Base-by-base conservation (phyloP, 2,329 filamentous ascomycete species). In the Uncinocarpus reesii region DNA sequence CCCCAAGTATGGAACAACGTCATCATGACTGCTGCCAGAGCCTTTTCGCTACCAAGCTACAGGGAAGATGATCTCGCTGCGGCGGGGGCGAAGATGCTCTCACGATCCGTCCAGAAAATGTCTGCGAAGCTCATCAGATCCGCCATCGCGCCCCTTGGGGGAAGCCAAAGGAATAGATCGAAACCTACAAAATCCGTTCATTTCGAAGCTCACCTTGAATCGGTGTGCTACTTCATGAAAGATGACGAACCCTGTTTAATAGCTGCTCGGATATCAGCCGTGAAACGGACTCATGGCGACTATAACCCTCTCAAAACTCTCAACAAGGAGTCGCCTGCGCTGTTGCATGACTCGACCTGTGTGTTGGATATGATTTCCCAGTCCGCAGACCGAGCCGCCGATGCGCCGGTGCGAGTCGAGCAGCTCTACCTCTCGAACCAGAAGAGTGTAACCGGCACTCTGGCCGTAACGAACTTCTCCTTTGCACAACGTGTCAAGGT, bases 121-220 rank as follows among this genome's bases (percentile, higher is more conserved):
- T 48, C 46, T 7, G 46, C 38, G 7, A 48, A 42, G 15, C 10
- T 48, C 13, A 35, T 48, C 37, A 36, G 42, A 24, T 48, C 46
- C 8, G 29, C 46, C 15, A 3, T 42, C n/a, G 5, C 28, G 11
- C 44, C 44, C 10, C 44, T 32, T 18, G 44, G 16, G 8, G 42
- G 31, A 23, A 18, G 15, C 24, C 35, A 40, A 18, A 42, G 18
- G n/a, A 20, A 3, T n/a, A 48, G 29, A 29, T 11, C 37, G 6
- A 48, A 48, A 16, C 29, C 46, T 7, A 20, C 46, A 7, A 48
- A 48, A n/a, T 48, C 46, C 20, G 46, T 48, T 10, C 46, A 48
- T 15, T 48, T 48, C 24, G 46, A 48, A 37, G 37, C 46, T 13
- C 46, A 36, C 29, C 46, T 48, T 15, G 46, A 48, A 13, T 48